phyloP scores from a whole-genome alignment of 306 rosid genomes.

The Amphicarpaea edgeworthii region DNA sequence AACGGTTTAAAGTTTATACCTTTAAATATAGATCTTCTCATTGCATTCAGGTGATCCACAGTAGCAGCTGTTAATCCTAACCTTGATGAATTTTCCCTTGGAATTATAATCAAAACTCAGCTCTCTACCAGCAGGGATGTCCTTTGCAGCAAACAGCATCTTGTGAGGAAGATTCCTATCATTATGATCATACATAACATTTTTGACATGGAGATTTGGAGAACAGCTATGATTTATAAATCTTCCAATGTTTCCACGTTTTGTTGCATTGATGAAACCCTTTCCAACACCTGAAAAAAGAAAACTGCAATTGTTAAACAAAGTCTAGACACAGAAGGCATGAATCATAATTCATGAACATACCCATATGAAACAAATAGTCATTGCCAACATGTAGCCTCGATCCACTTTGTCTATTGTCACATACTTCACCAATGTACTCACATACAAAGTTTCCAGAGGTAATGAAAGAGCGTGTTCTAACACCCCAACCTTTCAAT shows the following conservation, averaged over 20 bases:
- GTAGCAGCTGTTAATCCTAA: background rate
- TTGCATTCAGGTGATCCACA: conserved; percentile 31
- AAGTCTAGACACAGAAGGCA: background rate
- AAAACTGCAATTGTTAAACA: background rate
- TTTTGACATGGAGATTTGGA: conserved; percentile 44
- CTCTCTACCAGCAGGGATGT: conserved; percentile 52
- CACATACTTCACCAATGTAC: conserved; percentile 49
- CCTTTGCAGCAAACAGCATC: conserved; percentile 46
- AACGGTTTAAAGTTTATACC: background rate
- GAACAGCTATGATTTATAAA: conserved; percentile 52
- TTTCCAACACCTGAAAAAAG: conserved; percentile 42
- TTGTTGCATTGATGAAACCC: conserved; percentile 45
- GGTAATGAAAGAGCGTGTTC: conserved; percentile 53
- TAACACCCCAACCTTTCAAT: conserved; percentile 58
- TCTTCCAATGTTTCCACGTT: conserved; percentile 47
- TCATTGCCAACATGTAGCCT: background rate
- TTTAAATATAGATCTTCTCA: conserved; percentile 8
- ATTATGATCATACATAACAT: conserved; percentile 36
- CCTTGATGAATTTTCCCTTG: conserved; percentile 14
- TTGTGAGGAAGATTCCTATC: conserved; percentile 43
- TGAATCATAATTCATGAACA: background rate
- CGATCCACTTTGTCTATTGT: background rate
- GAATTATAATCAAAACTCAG: conserved; percentile 46
- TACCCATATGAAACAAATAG: conserved; percentile 27
- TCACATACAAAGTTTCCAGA: conserved; percentile 57